Conservation (phyloP, 2,329 filamentous ascomycete genomes). For the Hypoxylon sp. region DNA sequence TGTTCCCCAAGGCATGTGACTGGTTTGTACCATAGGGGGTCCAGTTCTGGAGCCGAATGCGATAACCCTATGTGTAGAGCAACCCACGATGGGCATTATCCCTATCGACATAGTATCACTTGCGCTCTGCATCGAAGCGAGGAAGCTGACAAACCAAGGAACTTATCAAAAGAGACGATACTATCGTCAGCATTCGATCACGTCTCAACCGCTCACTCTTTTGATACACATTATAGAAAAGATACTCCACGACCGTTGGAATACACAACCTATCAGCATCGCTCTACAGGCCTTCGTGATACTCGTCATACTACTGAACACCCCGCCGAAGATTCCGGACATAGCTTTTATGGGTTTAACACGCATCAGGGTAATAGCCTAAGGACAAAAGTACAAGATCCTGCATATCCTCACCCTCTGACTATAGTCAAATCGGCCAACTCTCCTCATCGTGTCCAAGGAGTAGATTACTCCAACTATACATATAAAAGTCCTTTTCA, state of each 20-base stretch:
- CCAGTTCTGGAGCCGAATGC: constrained; percentile 37
- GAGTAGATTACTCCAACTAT: no score
- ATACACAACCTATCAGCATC: constrained; percentile 34
- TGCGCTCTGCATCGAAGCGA: constrained; percentile 42
- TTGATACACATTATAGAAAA: constrained; percentile 7
- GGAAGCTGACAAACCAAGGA: constrained; percentile 20
- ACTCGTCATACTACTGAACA: constrained; percentile 50
- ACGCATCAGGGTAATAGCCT: no score
- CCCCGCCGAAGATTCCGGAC: constrained; percentile 41
- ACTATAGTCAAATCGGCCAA: no score
- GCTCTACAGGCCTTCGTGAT: constrained; percentile 48
- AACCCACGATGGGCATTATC: constrained; percentile 43
- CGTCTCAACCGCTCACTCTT: constrained; percentile 1
- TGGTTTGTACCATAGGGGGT: constrained; percentile 11
- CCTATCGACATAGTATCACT: constrained; percentile 47
- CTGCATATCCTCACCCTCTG: no score
- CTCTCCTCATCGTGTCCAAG: no score
- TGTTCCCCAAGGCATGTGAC: constrained; percentile 1
- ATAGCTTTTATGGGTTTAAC: constrained; percentile 22
- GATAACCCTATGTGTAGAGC: constrained; percentile 44
- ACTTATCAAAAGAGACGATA: constrained; percentile 1
- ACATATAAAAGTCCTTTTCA: no score
- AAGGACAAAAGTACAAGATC: no score
- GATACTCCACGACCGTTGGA: constrained; percentile 8
- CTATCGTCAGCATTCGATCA: neutral